Conservation (phyloP, 768 basidiomycete species). For the Collybia sp. region DNA sequence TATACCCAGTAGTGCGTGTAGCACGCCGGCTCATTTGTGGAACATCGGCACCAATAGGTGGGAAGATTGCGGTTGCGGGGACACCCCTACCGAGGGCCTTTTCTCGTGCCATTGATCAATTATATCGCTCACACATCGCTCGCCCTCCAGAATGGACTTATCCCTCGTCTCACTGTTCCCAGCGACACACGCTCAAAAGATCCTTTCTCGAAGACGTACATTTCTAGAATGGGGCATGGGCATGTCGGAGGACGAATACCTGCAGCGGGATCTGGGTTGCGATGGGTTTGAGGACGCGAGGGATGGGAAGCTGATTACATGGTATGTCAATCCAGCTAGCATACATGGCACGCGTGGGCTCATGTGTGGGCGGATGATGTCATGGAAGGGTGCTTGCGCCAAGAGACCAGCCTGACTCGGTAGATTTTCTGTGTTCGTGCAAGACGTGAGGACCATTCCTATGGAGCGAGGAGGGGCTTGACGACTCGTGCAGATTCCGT, state of each 20-base stretch:
- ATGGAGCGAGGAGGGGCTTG: not conserved
- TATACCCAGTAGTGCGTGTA: too few relatives aligned
- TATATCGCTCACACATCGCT: too few relatives aligned
- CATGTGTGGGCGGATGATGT: not conserved
- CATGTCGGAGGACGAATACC: slow-evolving; percentile 39
- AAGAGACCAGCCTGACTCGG: slow-evolving; percentile 39
- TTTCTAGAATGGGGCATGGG: slow-evolving; percentile 39
- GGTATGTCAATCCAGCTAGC: slow-evolving; percentile 26
- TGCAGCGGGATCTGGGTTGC: slow-evolving; percentile 33
- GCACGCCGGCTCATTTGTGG: too few relatives aligned
- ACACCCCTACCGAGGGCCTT: too few relatives aligned
- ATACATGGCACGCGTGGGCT: not conserved
- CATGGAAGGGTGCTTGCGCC: slow-evolving; percentile 60
- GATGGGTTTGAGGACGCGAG: slow-evolving; percentile 37
- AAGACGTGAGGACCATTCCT: slow-evolving; percentile 45
- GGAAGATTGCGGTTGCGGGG: too few relatives aligned
- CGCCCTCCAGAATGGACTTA: slow-evolving; percentile 1
- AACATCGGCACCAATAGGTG: too few relatives aligned
- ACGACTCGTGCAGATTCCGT: slow-evolving; percentile 15
- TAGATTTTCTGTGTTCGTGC: slow-evolving; percentile 57
- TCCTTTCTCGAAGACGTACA: slow-evolving; percentile 34
- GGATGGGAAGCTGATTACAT: slow-evolving; percentile 43
- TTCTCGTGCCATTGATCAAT: too few relatives aligned
- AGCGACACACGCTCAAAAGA: slow-evolving; percentile 42
- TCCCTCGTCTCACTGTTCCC: slow-evolving; percentile 36